Percentiles rank a stretch among this genome's conserved stretches.
Conservation (phyloP, 2,329 filamentous ascomycete genomes). For the Hypoxylon sp. region DNA sequence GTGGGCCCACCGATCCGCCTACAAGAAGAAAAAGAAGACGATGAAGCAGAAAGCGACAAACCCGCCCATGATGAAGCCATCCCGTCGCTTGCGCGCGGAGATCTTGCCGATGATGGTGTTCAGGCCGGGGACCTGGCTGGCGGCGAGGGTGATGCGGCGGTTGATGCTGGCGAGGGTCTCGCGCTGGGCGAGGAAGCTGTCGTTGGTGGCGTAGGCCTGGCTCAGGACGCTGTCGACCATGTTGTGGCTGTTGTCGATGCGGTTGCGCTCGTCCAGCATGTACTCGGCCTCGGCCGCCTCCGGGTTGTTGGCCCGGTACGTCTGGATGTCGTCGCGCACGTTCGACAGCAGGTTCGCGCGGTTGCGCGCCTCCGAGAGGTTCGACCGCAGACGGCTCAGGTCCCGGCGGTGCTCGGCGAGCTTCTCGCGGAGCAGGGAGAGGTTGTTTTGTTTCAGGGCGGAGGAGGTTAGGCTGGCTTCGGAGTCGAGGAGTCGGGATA, state of each 20-base stretch:
- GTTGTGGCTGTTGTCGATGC: constrained; percentile 88
- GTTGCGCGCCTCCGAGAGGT: constrained; percentile 80
- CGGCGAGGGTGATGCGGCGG: constrained; percentile 85
- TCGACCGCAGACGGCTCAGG: constrained; percentile 75
- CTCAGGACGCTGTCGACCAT: constrained; percentile 90
- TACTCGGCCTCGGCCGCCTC: constrained; percentile 90
- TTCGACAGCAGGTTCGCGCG: constrained; percentile 89
- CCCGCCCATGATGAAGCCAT: constrained; percentile 89
- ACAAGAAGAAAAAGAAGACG: constrained; percentile 82
- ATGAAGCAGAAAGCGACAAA: constrained; percentile 95
- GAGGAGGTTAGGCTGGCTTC: constrained; percentile 87
- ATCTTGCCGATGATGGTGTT: constrained; percentile 93
- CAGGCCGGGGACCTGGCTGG: constrained; percentile 90
- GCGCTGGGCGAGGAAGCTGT: constrained; percentile 86
- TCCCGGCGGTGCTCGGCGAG: constrained; percentile 87
- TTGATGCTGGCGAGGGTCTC: constrained; percentile 91
- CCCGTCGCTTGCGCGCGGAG: constrained; percentile 91
- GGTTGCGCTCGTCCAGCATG: constrained; percentile 88
- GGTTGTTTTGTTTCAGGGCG: constrained; percentile 96
- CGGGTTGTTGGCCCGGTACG: constrained; percentile 84
- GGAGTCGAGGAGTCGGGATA: constrained; percentile 89
- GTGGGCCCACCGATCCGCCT: constrained; percentile 43
- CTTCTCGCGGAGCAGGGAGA: constrained; percentile 89
- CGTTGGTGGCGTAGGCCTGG: constrained; percentile 96
- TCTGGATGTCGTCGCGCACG: constrained; percentile 90